These are phyloP conservation scores for Sphenostylis stenocarpa DNA, from an alignment of 306 rosid genomes.

Conservation along the genomic window DNA sequence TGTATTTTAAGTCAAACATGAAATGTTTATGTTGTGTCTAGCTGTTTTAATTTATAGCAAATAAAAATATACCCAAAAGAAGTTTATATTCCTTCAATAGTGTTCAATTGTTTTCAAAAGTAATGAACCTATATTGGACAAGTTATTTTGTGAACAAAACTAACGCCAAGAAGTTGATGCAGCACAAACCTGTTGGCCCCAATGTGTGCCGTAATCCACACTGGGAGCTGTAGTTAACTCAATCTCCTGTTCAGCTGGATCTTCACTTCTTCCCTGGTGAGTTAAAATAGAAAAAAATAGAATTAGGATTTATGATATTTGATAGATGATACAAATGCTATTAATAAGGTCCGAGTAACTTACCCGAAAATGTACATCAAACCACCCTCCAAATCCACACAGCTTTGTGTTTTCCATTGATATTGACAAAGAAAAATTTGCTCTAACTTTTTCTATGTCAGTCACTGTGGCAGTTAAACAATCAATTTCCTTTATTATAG, in stretches of 20 bases:
- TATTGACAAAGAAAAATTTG: constrained; percentile 57
- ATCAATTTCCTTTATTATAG: constrained; percentile 75
- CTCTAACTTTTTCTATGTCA: constrained; percentile 75
- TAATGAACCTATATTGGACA: constrained; percentile 6
- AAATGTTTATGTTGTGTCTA: background rate
- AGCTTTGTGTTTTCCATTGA: constrained; percentile 57
- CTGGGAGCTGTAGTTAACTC: constrained; percentile 96
- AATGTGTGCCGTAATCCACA: constrained; percentile 64
- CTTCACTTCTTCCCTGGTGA: constrained; percentile 83
- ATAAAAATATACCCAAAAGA: background rate
- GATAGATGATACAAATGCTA: background rate
- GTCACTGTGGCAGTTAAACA: constrained; percentile 82
- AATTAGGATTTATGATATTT: constrained; percentile 11
- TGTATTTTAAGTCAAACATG: background rate
- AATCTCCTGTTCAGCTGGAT: constrained; percentile 72
- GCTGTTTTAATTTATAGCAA: background rate
- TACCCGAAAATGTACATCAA: constrained; percentile 96
- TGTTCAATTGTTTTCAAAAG: constrained; percentile 3
- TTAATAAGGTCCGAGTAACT: constrained; percentile 34
- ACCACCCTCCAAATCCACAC: constrained; percentile 95
- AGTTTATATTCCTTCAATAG: constrained; percentile 5
- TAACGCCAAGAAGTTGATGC: background rate
- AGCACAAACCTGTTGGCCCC: constrained; percentile 94
- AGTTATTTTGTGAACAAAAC: background rate
- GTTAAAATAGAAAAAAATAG: constrained; percentile 24